Evolutionary conservation across 116 monocot species (phyloP).

Genomic region (Trichopus zeylanicus): DNA sequence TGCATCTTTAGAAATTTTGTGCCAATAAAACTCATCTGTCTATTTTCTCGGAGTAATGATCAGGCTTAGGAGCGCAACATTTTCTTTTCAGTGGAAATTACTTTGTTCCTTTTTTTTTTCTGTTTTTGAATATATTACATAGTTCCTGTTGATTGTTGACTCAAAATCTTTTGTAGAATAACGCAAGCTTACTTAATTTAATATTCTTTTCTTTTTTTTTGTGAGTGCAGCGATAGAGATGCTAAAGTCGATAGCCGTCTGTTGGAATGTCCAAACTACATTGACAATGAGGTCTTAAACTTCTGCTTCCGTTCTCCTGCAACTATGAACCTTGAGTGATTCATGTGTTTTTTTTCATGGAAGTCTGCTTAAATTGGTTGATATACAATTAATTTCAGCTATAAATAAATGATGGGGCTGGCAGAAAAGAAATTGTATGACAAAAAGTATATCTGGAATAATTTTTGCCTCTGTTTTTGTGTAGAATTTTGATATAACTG

Average conservation of each 20-base stretch:
- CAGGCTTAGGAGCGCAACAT: too few species aligned
- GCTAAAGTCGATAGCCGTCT: neutral
- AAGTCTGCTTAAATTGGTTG: neutral
- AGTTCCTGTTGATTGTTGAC: too few species aligned
- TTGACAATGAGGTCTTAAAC: neutral
- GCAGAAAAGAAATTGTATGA: neutral
- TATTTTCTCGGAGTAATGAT: too few species aligned
- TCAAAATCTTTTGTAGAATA: neutral
- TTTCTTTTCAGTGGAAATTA: too few species aligned
- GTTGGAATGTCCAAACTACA: neutral
- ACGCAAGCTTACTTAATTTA: neutral
- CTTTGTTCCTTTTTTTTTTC: too few species aligned
- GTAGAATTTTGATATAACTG: constrained; percentile 28
- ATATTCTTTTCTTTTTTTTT: constrained; percentile 1
- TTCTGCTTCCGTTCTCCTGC: neutral
- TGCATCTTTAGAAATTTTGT: too few species aligned
- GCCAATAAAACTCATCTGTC: too few species aligned
- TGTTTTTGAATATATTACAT: too few species aligned
- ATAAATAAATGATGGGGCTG: neutral
- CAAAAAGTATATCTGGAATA: neutral
- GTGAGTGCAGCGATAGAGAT: neutral
- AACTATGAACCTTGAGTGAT: neutral
- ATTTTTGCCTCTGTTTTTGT: neutral
- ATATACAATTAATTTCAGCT: neutral
- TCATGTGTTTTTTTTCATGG: too few species aligned